Percentiles rank a stretch among this genome's conserved stretches.
phyloP scores from a whole-genome alignment of 169 alveolate genomes.

The Plasmodium knowlesi region DNA sequence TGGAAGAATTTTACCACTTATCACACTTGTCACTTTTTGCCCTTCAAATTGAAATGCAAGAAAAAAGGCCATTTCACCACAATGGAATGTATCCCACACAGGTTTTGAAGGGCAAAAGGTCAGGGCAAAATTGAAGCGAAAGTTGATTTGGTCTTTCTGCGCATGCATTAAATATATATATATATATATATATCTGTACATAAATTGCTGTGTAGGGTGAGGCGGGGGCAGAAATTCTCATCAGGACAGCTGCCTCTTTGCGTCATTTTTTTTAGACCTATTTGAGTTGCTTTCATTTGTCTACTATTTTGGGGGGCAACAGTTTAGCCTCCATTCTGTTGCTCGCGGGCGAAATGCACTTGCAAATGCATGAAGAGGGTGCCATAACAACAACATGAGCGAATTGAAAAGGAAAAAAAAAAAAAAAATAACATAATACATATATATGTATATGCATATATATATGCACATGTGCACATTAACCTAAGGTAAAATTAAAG shows the following conservation, averaged over 20 bases:
- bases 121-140: background rate
- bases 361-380: background rate
- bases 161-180: background rate
- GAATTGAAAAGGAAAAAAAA: no score
- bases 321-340: background rate
- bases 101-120: background rate
- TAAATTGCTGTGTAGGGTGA: background rate
- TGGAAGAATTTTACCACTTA: background rate
- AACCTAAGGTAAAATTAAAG: conserved; percentile 2
- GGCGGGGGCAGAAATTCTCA: background rate
- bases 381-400: background rate
- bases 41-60: background rate
- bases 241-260: background rate
- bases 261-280: background rate
- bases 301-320: background rate
- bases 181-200: background rate
- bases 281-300: background rate
- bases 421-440: no score
- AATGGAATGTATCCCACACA: background rate
- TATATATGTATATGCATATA: no score
- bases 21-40: background rate
- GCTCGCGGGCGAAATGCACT: background rate
- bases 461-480: background rate
- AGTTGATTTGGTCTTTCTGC: background rate
- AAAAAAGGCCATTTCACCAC: background rate